Conservation (phyloP, 2,329 filamentous ascomycete species). For the Talaromyces piceae region DNA sequence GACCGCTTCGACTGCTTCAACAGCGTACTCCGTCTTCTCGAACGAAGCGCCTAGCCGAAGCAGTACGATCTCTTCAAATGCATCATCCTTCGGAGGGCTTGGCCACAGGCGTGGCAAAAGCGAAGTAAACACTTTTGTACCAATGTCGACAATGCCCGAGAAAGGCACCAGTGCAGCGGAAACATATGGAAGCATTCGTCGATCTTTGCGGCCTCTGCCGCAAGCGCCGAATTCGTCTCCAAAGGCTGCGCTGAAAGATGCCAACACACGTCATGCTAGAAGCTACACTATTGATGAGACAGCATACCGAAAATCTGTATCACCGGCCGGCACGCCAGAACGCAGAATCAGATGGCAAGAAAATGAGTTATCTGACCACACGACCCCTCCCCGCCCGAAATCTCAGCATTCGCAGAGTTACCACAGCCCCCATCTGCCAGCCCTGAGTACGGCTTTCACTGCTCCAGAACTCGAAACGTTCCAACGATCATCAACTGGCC, state of each 20-base stretch:
- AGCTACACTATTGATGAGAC: constrained; percentile 58
- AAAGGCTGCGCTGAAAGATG: constrained; percentile 24
- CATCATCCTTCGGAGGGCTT: constrained; percentile 41
- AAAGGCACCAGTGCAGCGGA: constrained; percentile 46
- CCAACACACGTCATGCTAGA: constrained; percentile 39
- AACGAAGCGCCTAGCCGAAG: constrained; percentile 47
- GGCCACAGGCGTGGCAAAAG: constrained; percentile 69
- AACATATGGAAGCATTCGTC: constrained; percentile 64
- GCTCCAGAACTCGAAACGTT: constrained; percentile 72
- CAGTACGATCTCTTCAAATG: constrained; percentile 65
- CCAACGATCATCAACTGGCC: constrained; percentile 80
- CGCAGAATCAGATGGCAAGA: constrained; percentile 23
- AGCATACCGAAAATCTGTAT: constrained; percentile 25
- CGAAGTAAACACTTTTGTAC: constrained; percentile 55
- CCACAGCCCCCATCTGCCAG: constrained; percentile 24
- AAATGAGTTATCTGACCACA: constrained; percentile 19
- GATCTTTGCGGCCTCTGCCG: constrained; percentile 67
- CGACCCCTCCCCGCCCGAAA: constrained; percentile 23
- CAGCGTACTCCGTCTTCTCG: constrained; percentile 44
- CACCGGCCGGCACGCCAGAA: constrained; percentile 27
- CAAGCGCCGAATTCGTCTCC: constrained; percentile 53
- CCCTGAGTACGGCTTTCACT: constrained; percentile 43
- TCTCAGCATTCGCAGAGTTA: constrained; percentile 24
- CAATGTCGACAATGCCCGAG: constrained; percentile 21
- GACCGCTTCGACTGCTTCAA: constrained; percentile 49